Evolutionary conservation across 306 rosid genomes (phyloP).

Genomic region (Prunus campanulata): DNA sequence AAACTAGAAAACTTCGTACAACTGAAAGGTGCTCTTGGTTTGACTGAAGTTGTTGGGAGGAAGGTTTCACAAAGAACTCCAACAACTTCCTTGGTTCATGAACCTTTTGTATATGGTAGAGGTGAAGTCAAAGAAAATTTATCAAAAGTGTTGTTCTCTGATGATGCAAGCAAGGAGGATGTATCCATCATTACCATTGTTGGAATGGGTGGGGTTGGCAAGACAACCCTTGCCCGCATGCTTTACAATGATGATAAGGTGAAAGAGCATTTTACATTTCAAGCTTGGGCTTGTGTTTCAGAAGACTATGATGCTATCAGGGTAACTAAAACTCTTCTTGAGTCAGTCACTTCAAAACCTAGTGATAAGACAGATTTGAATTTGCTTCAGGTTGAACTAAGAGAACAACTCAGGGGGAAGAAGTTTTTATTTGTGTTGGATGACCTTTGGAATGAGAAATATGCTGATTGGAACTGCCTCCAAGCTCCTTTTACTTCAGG

Average conservation of each 20-base stretch:
- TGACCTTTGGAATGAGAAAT: constrained; percentile 3
- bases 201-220: constrained; percentile 3
- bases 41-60: not conserved
- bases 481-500: not conserved
- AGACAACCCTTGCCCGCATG: constrained; percentile 7
- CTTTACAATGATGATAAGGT: not conserved
- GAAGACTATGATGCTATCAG: not conserved
- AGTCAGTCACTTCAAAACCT: not conserved
- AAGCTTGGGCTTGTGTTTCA: not conserved
- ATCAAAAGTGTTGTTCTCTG: not conserved
- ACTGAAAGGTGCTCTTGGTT: not conserved
- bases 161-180: not conserved
- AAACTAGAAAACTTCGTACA: not conserved
- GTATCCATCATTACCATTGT: not conserved
- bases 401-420: not conserved
- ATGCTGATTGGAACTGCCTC: not conserved
- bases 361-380: not conserved
- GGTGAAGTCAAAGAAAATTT: not conserved
- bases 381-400: not conserved
- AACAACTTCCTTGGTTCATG: not conserved
- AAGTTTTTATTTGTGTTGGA: not conserved
- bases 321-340: not conserved
- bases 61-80: not conserved
- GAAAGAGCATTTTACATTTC: not conserved
- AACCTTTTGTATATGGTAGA: not conserved